Conservation (phyloP, 768 basidiomycete genomes). For the Tricholoma sp. region DNA sequence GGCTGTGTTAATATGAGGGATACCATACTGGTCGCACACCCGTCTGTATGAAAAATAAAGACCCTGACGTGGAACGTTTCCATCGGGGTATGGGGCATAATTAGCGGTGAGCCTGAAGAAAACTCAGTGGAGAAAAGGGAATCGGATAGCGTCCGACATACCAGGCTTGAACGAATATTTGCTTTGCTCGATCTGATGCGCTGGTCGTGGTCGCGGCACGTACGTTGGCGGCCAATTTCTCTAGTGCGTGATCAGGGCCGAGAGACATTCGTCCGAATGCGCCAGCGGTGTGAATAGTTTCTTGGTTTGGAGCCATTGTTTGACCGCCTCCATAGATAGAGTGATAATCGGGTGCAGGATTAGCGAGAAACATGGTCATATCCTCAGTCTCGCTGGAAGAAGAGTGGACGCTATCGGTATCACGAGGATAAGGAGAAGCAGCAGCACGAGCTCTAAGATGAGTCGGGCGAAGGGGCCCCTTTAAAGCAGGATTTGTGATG, state of each 20-base stretch:
- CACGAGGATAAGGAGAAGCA: slow-evolving; percentile 82
- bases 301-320: slow-evolving; percentile 43
- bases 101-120: slow-evolving; percentile 73
- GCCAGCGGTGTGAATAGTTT: slow-evolving; percentile 61
- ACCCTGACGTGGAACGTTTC: slow-evolving; percentile 90
- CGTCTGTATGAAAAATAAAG: slow-evolving; percentile 91
- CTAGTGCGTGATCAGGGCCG: slow-evolving; percentile 71
- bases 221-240: slow-evolving; percentile 84
- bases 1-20: slow-evolving; percentile 93
- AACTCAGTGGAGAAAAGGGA: slow-evolving; percentile 1
- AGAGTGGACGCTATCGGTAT: slow-evolving; percentile 81
- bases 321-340: slow-evolving; percentile 53
- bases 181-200: slow-evolving; percentile 86
- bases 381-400: slow-evolving; percentile 90
- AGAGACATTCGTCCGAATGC: slow-evolving; percentile 76
- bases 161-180: slow-evolving; percentile 93
- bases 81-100: slow-evolving; percentile 88
- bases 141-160: slow-evolving; percentile 32
- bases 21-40: slow-evolving; percentile 88
- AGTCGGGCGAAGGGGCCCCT: slow-evolving; percentile 68
- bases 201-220: slow-evolving; percentile 87
- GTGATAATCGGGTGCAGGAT: slow-evolving; percentile 56
- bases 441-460: slow-evolving; percentile 78
- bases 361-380: slow-evolving; percentile 68
- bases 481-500: slow-evolving; percentile 69